These are phyloP conservation scores for Umbelopsis sp. DNA, from an alignment of 371 early-diverging fungal genomes.

Conservation along the genomic window DNA sequence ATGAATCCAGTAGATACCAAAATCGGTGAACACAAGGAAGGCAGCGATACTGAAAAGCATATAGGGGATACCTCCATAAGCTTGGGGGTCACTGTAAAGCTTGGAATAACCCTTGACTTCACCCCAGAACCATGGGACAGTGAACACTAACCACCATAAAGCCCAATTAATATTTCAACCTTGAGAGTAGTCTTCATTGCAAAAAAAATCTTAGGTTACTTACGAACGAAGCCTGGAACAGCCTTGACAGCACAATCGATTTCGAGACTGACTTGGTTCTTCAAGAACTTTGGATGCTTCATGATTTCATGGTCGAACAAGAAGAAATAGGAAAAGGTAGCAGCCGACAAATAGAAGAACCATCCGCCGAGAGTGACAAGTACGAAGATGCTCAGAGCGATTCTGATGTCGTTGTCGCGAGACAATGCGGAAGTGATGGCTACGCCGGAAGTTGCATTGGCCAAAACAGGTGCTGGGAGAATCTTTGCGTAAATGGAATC, in stretches of 20 bases:
- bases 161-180: background rate
- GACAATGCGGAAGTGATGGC: constrained; percentile 35
- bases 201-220: constrained; percentile 3
- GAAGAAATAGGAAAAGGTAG: constrained; percentile 75
- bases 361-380: constrained; percentile 74
- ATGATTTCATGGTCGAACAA: constrained; percentile 87
- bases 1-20: constrained; percentile 94
- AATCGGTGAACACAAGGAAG: constrained; percentile 93
- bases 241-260: constrained; percentile 78
- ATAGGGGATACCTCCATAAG: constrained; percentile 66
- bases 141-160: constrained; percentile 53
- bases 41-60: constrained; percentile 60
- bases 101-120: constrained; percentile 88
- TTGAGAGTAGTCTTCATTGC: background rate
- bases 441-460: constrained; percentile 27
- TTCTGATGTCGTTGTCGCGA: constrained; percentile 72
- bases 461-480: constrained; percentile 37
- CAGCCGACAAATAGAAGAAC: constrained; percentile 79
- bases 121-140: constrained; percentile 88
- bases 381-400: constrained; percentile 69
- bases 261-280: constrained; percentile 87
- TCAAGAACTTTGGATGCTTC: constrained; percentile 91
- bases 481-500: constrained; percentile 57
- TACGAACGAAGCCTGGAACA: constrained; percentile 77
- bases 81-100: constrained; percentile 59